These are phyloP conservation scores for Dendrothele bispora DNA, from an alignment of 768 basidiomycete species.

Conservation along the genomic window DNA sequence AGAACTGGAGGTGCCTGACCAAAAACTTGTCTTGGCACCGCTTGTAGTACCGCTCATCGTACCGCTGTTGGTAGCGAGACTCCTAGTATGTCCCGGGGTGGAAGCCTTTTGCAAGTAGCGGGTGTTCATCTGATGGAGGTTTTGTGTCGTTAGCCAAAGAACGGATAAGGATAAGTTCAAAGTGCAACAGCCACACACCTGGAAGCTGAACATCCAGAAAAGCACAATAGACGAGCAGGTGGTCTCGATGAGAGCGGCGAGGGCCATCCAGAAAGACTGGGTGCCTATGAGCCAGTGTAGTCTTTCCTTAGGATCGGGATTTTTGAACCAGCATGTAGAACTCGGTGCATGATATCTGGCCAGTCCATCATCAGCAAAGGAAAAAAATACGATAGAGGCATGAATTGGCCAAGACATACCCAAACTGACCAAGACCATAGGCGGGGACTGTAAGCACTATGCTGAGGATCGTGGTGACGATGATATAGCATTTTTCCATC, in stretches of 20 bases:
- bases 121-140: neutral
- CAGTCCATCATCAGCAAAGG: no score
- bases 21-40: no score
- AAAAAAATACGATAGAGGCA: neutral
- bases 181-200: slow-evolving; percentile 10
- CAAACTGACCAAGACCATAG: slow-evolving; percentile 21
- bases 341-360: slow-evolving; percentile 18
- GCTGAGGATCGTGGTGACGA: slow-evolving; percentile 15
- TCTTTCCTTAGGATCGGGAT: slow-evolving; percentile 9
- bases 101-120: neutral
- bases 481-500: slow-evolving; percentile 27
- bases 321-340: slow-evolving; percentile 22
- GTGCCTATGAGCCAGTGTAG: slow-evolving; percentile 25
- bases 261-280: slow-evolving; percentile 22
- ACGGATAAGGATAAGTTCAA: no score
- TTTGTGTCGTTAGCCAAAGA: neutral
- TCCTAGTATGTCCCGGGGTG: neutral
- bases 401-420: slow-evolving; percentile 12
- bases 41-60: neutral
- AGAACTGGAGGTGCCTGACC: neutral
- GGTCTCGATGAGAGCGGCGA: slow-evolving; percentile 19
- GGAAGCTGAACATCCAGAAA: slow-evolving; percentile 15
- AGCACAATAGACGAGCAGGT: slow-evolving; percentile 17
- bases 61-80: neutral
- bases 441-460: slow-evolving; percentile 17